Conservation (phyloP, 2,329 filamentous ascomycete genomes). For the Rutstroemia sp. region DNA sequence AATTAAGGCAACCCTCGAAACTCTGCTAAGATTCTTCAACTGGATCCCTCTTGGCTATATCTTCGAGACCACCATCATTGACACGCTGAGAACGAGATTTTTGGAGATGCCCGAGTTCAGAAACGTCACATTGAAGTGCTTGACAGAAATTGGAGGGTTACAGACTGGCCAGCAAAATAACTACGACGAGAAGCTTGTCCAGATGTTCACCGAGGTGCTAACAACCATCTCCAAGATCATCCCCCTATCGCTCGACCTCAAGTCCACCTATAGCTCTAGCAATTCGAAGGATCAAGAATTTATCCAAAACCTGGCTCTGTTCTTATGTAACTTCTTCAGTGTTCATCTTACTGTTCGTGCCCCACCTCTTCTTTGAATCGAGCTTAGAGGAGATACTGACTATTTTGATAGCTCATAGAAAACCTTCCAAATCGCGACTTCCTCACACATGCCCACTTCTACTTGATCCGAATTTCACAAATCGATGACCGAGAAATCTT, state of each 20-base stretch:
- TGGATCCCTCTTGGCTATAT: constrained; percentile 99
- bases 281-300: constrained; percentile 95
- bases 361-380: background rate
- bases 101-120: constrained; percentile 91
- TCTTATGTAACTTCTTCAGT: constrained; percentile 94
- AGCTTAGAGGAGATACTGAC: constrained; percentile 14
- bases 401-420: constrained; percentile 65
- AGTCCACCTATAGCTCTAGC: constrained; percentile 83
- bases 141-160: constrained; percentile 93
- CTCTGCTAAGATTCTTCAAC: constrained; percentile 91
- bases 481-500: constrained; percentile 99
- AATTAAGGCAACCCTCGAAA: constrained; percentile 95
- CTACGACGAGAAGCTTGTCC: constrained; percentile 91
- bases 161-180: constrained; percentile 69
- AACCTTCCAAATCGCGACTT: constrained; percentile 93
- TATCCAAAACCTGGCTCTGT: constrained; percentile 91
- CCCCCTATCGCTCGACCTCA: constrained; percentile 81
- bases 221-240: constrained; percentile 92
- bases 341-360: constrained; percentile 72
- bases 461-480: constrained; percentile 95
- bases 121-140: constrained; percentile 90
- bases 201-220: constrained; percentile 97
- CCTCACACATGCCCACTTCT: constrained; percentile 93
- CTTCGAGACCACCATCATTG: constrained; percentile 94
- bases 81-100: constrained; percentile 87